phyloP scores from a whole-genome alignment of 495 filamentous ascomycete genomes.

The Penicillium atrosanguineum region DNA sequence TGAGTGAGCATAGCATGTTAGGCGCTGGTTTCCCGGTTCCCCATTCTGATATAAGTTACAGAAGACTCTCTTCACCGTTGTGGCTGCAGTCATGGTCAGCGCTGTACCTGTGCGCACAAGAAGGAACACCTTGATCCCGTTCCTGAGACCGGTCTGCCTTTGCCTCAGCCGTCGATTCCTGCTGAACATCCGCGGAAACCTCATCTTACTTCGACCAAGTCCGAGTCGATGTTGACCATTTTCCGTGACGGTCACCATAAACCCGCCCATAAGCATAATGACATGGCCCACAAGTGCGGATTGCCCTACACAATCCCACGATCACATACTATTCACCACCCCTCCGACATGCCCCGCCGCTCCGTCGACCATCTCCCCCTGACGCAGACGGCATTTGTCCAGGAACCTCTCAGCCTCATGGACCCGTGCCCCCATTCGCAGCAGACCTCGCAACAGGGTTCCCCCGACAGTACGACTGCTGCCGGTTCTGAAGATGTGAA shows the following conservation, averaged over 20 bases:
- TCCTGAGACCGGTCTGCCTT: slow-evolving; percentile 24
- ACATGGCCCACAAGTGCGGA: slow-evolving; percentile 78
- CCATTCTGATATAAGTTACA: slow-evolving; percentile 43
- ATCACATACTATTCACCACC: slow-evolving; percentile 66
- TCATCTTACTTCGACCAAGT: slow-evolving; percentile 75
- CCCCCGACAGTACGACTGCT: slow-evolving; percentile 57
- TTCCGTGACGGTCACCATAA: slow-evolving; percentile 95
- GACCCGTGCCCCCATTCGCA: slow-evolving; percentile 20
- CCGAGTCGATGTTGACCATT: slow-evolving; percentile 78
- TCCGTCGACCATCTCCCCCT: slow-evolving; percentile 68
- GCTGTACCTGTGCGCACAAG: slow-evolving; percentile 90
- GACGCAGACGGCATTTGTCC: slow-evolving; percentile 40
- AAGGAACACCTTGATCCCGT: slow-evolving; percentile 75
- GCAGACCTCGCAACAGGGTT: slow-evolving; percentile 62
- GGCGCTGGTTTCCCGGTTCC: slow-evolving; percentile 33
- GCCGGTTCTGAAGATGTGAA: slow-evolving; percentile 59
- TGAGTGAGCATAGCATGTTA: slow-evolving; percentile 54
- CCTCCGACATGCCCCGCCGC: slow-evolving; percentile 55
- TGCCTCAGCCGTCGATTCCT: slow-evolving; percentile 33
- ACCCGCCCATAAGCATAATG: slow-evolving; percentile 84
- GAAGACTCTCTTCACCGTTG: slow-evolving; percentile 65
- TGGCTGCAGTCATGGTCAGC: slow-evolving; percentile 86
- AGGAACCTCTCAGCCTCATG: slow-evolving; percentile 29
- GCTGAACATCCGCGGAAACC: slow-evolving; percentile 59
- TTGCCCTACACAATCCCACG: slow-evolving; percentile 78